A percentile compares a stretch with the other conserved stretches of the same genome.
These are phyloP conservation scores for Diaporthe helianthi DNA, from an alignment of 2,329 filamentous ascomycete genomes.

Conservation along the genomic window DNA sequence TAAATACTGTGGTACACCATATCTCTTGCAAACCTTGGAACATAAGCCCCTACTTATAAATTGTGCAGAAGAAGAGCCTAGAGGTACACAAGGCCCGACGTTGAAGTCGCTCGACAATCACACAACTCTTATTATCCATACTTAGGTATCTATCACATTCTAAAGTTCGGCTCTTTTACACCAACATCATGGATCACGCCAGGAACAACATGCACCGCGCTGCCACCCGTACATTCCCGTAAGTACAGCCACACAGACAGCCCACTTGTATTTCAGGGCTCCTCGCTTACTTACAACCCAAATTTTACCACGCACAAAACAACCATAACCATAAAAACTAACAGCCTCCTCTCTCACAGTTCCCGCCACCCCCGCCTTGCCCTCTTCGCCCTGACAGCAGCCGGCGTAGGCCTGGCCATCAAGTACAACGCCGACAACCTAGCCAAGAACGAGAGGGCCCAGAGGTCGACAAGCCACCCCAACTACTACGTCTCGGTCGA, in stretches of 20 bases:
- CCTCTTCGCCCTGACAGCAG: slow-evolving; percentile 44
- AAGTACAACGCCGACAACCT: slow-evolving; percentile 48
- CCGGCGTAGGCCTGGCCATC: slow-evolving; percentile 41
- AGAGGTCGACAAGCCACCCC: slow-evolving; percentile 46
- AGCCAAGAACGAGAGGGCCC: slow-evolving; percentile 52
- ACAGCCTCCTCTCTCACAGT: background rate
- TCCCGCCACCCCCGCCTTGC: slow-evolving; percentile 50
- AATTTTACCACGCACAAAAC: background rate
- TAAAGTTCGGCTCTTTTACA: background rate
- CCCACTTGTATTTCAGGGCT: too few species aligned
- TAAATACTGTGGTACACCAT: too few species aligned
- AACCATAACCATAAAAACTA: background rate
- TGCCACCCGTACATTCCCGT: slow-evolving; percentile 35
- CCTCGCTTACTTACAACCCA: background rate
- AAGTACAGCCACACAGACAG: slow-evolving; percentile 25
- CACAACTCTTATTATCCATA: background rate
- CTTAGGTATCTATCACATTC: background rate
- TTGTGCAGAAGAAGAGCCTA: background rate
- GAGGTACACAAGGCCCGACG: background rate
- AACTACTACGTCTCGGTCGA: slow-evolving; percentile 59
- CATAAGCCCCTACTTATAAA: background rate
- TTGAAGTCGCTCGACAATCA: slow-evolving; percentile 9
- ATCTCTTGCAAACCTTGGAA: background rate
- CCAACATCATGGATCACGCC: slow-evolving; percentile 30
- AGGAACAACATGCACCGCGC: slow-evolving; percentile 30